A percentile compares a stretch with the other conserved stretches of the same genome.
These are phyloP conservation scores for Pyrenophora graminea DNA, from an alignment of 2,329 filamentous ascomycete species.

Conservation along the genomic window DNA sequence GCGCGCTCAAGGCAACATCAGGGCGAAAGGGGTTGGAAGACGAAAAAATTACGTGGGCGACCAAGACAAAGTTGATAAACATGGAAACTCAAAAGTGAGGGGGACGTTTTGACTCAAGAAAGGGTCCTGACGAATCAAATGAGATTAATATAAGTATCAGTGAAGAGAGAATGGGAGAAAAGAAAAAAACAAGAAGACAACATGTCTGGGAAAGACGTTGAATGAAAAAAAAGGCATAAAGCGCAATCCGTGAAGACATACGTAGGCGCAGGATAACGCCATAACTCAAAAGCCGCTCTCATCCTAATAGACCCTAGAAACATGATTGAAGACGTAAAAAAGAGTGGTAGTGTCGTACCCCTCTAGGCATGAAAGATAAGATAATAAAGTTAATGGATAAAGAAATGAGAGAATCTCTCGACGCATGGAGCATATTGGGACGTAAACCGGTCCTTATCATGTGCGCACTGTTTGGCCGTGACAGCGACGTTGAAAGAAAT, in stretches of 20 bases:
- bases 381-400: not conserved
- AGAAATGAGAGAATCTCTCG: not conserved
- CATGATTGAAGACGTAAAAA: not conserved
- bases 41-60: not conserved
- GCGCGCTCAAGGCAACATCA: not conserved
- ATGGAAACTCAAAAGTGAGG: not conserved
- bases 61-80: too few relatives aligned
- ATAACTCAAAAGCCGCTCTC: not conserved
- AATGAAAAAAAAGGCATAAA: not conserved
- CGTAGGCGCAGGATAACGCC: not conserved
- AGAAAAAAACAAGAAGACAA: not conserved
- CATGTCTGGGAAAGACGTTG: not conserved
- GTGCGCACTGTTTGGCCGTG: not conserved
- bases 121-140: not conserved
- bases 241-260: not conserved
- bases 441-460: not conserved
- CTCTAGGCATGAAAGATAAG: not conserved
- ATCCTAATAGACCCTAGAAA: not conserved
- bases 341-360: not conserved
- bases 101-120: not conserved
- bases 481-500: not conserved
- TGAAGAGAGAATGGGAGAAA: constrained; percentile 1
- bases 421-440: not conserved
- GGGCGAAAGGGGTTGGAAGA: not conserved
- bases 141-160: constrained; percentile 15